Evolutionary conservation across 2,329 filamentous ascomycete species (phyloP), one percentile per base, ranked within the genome.

Genomic region (Aphanocladium album): DNA sequence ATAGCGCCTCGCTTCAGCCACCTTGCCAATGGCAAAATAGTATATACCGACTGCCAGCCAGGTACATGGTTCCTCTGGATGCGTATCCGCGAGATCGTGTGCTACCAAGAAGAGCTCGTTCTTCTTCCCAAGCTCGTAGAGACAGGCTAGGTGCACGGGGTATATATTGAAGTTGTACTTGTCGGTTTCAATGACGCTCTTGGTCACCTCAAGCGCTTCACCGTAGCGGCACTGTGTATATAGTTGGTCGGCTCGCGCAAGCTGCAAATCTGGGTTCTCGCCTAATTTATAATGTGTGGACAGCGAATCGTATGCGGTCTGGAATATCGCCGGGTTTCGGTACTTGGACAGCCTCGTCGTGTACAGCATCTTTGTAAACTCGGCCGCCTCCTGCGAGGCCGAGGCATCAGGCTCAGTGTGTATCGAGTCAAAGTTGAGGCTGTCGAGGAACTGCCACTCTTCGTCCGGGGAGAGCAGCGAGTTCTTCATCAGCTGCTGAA

Each of bases 401-500:
- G 87, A 86, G 0, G 84, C 77, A 64, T 91, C 87, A 33, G 85
- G 83, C 2, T 79, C 77, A 1, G 88, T 83, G 7, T 81, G 80
- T 64, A 98, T 88, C 21, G 89, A 86, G 72, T 96, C 92, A 71
- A 99, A 99, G 75, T 97, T 87, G 23, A 97, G 82, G 56, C 89
- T 91, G 66, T 95, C 89, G 47, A 97, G 82, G 64, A 97, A 96
- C 54, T 88, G 84, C 83, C 93, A 91, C 72, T 97, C 93, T 74
- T 97, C 93, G 39, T 90, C 87, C 0, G 93, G 92, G 52, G 85
- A 86, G 85, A 99, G 89, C 63, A 99, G 82, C 21, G 90, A 90
- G 76, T 99, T 99, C 77, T 92, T 91, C 87, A 98, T 97, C 60
- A 99, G 83, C 77, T 98, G 93, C 68, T 97, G 93, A 71, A 99